A percentile compares a stretch with the other conserved stretches of the same genome.
Evolutionary conservation across 73 alveolate genomes (phyloP).

Genomic region (Tetrahymena malaccensis): DNA sequence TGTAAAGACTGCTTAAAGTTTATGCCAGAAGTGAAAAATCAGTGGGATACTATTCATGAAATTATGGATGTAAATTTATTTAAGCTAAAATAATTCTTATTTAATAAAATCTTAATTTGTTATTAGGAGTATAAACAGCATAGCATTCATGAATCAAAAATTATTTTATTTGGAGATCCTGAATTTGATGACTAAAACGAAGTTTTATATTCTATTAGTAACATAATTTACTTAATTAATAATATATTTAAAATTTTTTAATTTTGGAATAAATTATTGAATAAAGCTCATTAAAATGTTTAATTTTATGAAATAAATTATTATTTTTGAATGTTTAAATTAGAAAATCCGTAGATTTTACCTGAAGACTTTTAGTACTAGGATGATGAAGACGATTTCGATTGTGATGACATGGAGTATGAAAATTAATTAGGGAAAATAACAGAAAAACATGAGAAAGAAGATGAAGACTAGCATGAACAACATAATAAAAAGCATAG

Average conservation of each 20-base stretch:
- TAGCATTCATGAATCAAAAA: constrained; percentile 13
- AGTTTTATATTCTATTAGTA: not conserved
- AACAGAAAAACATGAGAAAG: not conserved
- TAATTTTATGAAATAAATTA: too few relatives aligned
- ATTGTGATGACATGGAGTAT: not conserved
- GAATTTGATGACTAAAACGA: constrained; percentile 15
- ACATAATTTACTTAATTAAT: not conserved
- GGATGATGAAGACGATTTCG: not conserved
- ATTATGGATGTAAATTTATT: not conserved
- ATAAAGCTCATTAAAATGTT: too few relatives aligned
- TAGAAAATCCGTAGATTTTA: not conserved
- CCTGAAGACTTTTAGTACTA: not conserved
- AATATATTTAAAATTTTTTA: too few relatives aligned
- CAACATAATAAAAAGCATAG: not conserved
- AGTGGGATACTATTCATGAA: constrained; percentile 11
- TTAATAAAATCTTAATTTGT: not conserved
- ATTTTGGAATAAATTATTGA: too few relatives aligned
- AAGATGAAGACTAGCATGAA: not conserved
- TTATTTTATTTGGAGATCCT: constrained; percentile 28
- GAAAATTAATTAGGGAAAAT: not conserved
- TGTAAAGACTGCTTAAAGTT: constrained; percentile 22
- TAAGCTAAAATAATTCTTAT: not conserved
- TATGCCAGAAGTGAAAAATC: not conserved
- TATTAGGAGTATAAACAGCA: not conserved
- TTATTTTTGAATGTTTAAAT: too few relatives aligned